Conservation (phyloP, 2,329 filamentous ascomycete genomes). For the Fusarium armeniacum region DNA sequence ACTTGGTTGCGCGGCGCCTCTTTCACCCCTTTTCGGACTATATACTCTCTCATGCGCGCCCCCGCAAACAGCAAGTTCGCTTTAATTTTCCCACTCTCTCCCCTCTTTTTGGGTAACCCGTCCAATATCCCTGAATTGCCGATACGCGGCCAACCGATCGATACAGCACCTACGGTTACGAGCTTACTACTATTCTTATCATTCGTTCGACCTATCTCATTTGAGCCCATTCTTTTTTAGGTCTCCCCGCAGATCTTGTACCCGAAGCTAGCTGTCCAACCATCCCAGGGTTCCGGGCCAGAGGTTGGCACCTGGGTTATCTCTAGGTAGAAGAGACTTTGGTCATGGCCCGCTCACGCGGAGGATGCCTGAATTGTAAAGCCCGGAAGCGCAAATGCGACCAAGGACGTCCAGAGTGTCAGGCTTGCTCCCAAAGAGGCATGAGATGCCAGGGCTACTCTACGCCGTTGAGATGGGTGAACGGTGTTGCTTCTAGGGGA, state of each 20-base stretch:
- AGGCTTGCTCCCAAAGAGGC: conserved; percentile 40
- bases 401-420: conserved; percentile 42
- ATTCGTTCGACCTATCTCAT: neutral
- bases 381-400: conserved; percentile 48
- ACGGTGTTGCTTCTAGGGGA: conserved; percentile 46
- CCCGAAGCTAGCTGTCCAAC: neutral
- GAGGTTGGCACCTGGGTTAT: neutral
- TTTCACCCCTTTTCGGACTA: conserved; percentile 48
- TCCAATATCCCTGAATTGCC: conserved; percentile 3
- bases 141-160: neutral
- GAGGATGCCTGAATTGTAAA: conserved; percentile 49
- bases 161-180: no score
- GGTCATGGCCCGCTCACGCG: conserved; percentile 38
- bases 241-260: conserved; percentile 2
- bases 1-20: conserved; percentile 44
- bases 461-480: conserved; percentile 45
- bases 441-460: conserved; percentile 45
- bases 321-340: neutral
- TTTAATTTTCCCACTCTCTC: neutral
- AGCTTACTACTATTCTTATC: conserved; percentile 3
- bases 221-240: neutral
- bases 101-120: conserved; percentile 4
- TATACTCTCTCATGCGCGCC: conserved; percentile 27
- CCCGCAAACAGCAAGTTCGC: conserved; percentile 6
- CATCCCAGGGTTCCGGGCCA: neutral